Evolutionary conservation across 257 asterid species (phyloP).

Genomic region (Petrea volubilis): DNA sequence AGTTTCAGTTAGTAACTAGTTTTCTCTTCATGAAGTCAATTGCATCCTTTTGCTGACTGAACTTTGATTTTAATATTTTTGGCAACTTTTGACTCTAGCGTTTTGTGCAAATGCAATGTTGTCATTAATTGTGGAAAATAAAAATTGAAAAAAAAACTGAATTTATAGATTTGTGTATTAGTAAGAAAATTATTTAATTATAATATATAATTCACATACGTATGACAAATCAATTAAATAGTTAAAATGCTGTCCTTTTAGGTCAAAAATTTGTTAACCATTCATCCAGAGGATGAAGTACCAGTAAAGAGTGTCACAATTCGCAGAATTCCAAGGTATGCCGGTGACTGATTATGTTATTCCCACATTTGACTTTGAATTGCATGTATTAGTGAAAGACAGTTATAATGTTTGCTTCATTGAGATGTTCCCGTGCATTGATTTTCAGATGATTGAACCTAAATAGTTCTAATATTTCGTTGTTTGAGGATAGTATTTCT

Average conservation of each 20-base stretch:
- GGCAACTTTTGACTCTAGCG: too few species aligned
- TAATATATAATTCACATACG: too few species aligned
- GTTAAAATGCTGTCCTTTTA: too few species aligned
- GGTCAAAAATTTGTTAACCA: constrained; percentile 80
- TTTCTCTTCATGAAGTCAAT: not conserved
- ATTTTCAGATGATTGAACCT: not conserved
- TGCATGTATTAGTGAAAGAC: not conserved
- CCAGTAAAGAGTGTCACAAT: constrained; percentile 83
- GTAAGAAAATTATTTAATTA: too few species aligned
- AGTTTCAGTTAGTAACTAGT: not conserved
- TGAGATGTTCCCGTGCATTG: not conserved
- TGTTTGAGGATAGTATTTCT: not conserved
- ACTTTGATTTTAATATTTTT: too few species aligned
- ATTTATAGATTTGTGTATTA: too few species aligned
- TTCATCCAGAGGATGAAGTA: constrained; percentile 76
- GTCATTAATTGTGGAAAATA: too few species aligned
- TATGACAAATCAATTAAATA: too few species aligned
- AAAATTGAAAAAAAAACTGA: too few species aligned
- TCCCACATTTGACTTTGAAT: not conserved
- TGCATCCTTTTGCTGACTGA: not conserved
- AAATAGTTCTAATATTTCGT: not conserved
- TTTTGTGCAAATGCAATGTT: too few species aligned
- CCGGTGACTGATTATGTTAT: not conserved
- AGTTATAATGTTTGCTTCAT: not conserved
- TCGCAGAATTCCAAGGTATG: constrained; percentile 85